Base-by-base conservation (phyloP, 176 grass and related monocot genomes). In the Bolboschoenus planiculmis region DNA sequence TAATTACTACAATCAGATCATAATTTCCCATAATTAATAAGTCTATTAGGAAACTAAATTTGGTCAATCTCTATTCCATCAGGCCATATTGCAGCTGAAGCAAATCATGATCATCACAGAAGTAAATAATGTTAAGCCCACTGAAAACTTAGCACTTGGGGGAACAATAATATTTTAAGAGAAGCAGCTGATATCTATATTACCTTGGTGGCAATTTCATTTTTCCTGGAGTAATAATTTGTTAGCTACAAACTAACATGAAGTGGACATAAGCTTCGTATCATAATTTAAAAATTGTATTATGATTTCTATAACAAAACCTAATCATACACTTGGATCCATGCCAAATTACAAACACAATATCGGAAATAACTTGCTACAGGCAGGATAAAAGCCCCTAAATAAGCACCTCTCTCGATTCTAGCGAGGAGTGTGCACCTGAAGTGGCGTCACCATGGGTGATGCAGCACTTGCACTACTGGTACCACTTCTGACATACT, bases 391-490 rank as follows among this genome's bases (percentile, higher is more conserved):
- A 51, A 77, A 77, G 15, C 21, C 72, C 24, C 27, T 34, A 77
- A 53, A 51, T 31, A 53, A 77, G 0, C 7, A 50, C 72, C 16
- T 42, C n/a, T 30, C 15, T 51, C 43, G 33, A 77, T 53, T 53
- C 72, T 77, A 77, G 27, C 72, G 43, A 70, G 92, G 90, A 37
- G 86, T 95, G 1, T 93, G 88, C 31, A 91, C 96, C 79, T 98
- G 85, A 78, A 98, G 86, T n/a, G 89, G 90, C 39, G 80, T 63
- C 14, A 98, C 80, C 95, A 98, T 95, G 10, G 95, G 95, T 5
- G 95, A 98, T 1, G 95, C 88, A 0, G 90, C 90, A 50, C 90
- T 98, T 30, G 95, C 80, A 82, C 80, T 95, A 88, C 95, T 98
- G 33, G 92, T 95, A 21, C 92, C 92, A 3, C 95, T 98, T 64